Evolutionary conservation across 1,284 basidiomycete species (phyloP).

Genomic region (Omphalotus olearius): DNA sequence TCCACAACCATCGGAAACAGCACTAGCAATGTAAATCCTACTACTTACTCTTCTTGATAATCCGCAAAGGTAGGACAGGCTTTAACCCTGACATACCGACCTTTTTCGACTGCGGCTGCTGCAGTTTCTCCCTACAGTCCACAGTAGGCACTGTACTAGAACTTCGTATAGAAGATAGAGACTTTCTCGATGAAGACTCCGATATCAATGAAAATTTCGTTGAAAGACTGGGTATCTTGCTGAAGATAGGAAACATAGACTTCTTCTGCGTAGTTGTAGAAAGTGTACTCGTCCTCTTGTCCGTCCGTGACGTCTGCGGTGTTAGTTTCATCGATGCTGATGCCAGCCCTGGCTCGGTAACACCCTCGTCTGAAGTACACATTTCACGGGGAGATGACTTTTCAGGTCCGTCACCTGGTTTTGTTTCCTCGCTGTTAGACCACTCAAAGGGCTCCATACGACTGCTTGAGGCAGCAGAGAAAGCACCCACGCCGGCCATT

Average conservation of each 20-base stretch:
- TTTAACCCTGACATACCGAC: neutral
- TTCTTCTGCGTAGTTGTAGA: neutral
- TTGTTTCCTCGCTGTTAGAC: no score
- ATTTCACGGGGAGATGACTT: no score
- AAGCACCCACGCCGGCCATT: no score
- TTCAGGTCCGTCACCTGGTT: no score
- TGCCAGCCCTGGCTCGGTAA: no score
- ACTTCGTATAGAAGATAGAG: conserved; percentile 2
- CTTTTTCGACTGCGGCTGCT: neutral
- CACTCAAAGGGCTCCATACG: no score
- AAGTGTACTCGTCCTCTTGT: neutral
- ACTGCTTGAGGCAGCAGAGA: no score
- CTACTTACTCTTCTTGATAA: conserved; percentile 5
- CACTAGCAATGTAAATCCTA: no score
- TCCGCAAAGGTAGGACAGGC: conserved; percentile 6
- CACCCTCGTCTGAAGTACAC: no score
- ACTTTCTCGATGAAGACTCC: conserved; percentile 1
- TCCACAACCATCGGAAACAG: no score
- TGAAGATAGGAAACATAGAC: conserved; percentile 6
- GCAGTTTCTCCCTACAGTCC: neutral
- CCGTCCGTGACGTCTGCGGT: no score
- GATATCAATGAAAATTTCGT: conserved; percentile 1
- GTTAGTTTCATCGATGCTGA: no score
- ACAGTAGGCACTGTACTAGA: neutral
- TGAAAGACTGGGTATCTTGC: neutral